A percentile compares a stretch with the other conserved stretches of the same genome.
Conservation (phyloP, 306 rosid species). For the Astragalus membranaceus region DNA sequence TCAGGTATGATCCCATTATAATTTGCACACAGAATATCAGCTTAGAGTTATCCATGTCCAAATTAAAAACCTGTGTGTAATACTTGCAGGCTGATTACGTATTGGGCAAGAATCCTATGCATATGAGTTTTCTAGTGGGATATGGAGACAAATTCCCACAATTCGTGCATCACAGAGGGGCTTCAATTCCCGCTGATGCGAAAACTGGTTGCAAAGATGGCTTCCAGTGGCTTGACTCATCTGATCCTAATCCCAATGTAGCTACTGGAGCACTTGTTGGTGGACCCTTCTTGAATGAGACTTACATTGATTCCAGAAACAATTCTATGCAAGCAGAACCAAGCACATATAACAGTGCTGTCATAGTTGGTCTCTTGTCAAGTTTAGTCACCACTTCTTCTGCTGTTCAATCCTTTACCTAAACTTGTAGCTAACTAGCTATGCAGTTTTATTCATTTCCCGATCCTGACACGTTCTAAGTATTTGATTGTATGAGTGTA, state of each 20-base stretch:
- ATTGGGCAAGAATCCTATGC: conserved; percentile 79
- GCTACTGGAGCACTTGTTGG: conserved; percentile 96
- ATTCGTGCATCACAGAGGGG: conserved; percentile 95
- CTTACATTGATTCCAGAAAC: conserved; percentile 71
- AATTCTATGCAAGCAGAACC: conserved; percentile 87
- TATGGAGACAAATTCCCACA: conserved; percentile 77
- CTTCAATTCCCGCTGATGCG: conserved; percentile 69
- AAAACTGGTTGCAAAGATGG: conserved; percentile 69
- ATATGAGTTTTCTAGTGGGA: conserved; percentile 82
- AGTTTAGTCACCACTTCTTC: conserved; percentile 91
- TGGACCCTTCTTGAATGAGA: conserved; percentile 80
- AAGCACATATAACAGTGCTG: conserved; percentile 84
- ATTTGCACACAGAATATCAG: background rate
- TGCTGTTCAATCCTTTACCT: conserved; percentile 57
- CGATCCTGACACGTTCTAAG: background rate
- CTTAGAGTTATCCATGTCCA: background rate
- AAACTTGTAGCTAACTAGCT: conserved; percentile 4
- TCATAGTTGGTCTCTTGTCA: conserved; percentile 80
- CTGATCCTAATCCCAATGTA: conserved; percentile 74
- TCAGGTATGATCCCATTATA: conserved; percentile 54
- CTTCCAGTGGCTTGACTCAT: conserved; percentile 57
- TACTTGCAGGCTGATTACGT: conserved; percentile 74
- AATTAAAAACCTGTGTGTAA: background rate
- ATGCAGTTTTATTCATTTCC: conserved; percentile 27
- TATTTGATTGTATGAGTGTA: conserved; percentile 11